Base-by-base conservation (phyloP, 2,329 filamentous ascomycete genomes). In the Xylaria multiplex region DNA sequence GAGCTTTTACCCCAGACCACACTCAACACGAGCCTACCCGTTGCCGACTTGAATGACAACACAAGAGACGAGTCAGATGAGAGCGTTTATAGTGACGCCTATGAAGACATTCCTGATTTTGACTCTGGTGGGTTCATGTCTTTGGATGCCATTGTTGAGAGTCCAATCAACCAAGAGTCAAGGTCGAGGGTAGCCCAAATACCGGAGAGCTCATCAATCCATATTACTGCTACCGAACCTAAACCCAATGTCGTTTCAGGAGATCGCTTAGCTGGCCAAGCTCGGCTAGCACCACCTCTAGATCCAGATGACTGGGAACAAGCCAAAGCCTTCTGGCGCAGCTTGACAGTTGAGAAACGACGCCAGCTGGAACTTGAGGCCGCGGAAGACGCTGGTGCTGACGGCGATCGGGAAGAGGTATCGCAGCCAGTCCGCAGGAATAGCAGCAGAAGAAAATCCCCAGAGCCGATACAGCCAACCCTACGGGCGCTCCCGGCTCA, bases 61-160 rank as follows among this genome's bases (percentile, higher is more conserved):
- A 75, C 69, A 19, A 72, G 72, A 0, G 70, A 74, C 9, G 74
- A 76, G 13, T 74, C 81, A 3, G 86, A 88, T 62, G 79, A 80
- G 14, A 81, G 80, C 67, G 84, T 92, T 27, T 94, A 92, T 75
- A 93, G 90, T 69, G 92, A 94, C 77, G 91, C 91, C 1, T 90
- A 90, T 60, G 92, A 94, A 77, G 90, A 93, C 66, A 80, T 91
- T 0, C 87, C 86, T 0, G 89, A 92, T 14, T 74, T 83, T 3
- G 89, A 91, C 45, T 85, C 85, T 2, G 86, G 86, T 53, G 91
- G 90, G 0, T 94, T 93, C 72, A 83, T 88, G 73, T 93, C 91
- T 4, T 82, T 94, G 7, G 85, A 93, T 76, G 91, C 91, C 11
- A 86, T 93, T 8, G 84, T 93, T 1, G 86, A 89, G 22, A 88